Base-by-base conservation (phyloP, 1,284 basidiomycete genomes). In the Ganoderma meredithae region DNA sequence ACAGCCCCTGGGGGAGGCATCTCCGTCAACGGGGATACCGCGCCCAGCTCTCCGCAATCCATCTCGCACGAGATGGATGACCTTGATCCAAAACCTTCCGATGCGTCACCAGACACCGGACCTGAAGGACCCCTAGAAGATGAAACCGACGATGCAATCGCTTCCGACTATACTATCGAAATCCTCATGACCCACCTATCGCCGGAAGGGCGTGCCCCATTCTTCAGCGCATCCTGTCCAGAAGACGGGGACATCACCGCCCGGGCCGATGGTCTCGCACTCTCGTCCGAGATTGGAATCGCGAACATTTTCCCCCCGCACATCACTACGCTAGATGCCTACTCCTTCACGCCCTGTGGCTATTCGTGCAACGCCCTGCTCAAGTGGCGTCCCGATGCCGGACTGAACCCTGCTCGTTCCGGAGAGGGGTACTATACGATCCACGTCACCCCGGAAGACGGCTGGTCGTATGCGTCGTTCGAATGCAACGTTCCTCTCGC, bases 111-210 rank as follows among this genome's bases (percentile, higher is more conserved):
- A n/a, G 68, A 59, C 40, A 33, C 55, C 31, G 65, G 56, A 9
- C 52, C 43, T 3, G 67, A 70, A 5, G 65, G 63, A 33, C n/a
- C 61, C 41, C 63, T 68, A 43, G 47, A 25, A 49, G 74, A 75
- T 71, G 72, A 77, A 71, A 69, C 74, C 70, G 70, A 76, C 69
- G 67, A 80, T 75, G 70, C 76, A 75, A 71, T 83, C 80, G 73
- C 69, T 59, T 73, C 73, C 25, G 98, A 99, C 81, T 97, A 94
- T 79, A 99, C 98, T 60, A 93, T 99, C 76, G 98, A 99, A 82
- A 97, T 99, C 76, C 90, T 99, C 77, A 99, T 99, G 98, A 96
- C 96, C 62, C 90, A 95, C 75, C 88, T 99, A n/a, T 88, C 91
- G 3, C 87, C 92, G 3, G 80, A 84, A 43, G 92, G 93, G 15